Conservation (phyloP, 108 stramenopile genomes). For the Heterococcus sp. region DNA sequence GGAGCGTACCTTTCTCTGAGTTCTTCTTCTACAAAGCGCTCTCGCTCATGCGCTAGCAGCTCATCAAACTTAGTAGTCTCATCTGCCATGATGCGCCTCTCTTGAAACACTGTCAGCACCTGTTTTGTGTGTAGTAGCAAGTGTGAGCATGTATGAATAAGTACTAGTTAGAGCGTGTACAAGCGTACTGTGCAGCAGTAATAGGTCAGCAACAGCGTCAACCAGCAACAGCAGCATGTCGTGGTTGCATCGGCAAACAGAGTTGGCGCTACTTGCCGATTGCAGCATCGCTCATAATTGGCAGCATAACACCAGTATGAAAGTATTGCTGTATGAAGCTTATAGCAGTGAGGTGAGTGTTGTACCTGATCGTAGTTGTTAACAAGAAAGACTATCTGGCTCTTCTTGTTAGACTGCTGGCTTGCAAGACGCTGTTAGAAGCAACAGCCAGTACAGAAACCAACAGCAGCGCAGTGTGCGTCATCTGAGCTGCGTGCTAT, state of each 20-base stretch:
- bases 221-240: too few relatives aligned
- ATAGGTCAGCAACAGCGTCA: too few relatives aligned
- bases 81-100: background rate
- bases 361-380: slow-evolving; percentile 83
- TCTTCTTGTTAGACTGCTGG: slow-evolving; percentile 75
- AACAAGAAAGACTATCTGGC: slow-evolving; percentile 85
- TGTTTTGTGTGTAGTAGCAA: background rate
- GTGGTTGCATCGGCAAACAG: too few relatives aligned
- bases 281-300: too few relatives aligned
- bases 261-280: too few relatives aligned
- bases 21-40: slow-evolving; percentile 60
- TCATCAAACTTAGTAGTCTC: background rate
- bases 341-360: slow-evolving; percentile 1
- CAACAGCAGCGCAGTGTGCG: too few relatives aligned
- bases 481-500: too few relatives aligned
- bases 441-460: too few relatives aligned
- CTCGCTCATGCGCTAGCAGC: background rate
- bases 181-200: too few relatives aligned
- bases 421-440: too few relatives aligned
- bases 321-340: background rate
- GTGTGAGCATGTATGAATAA: background rate
- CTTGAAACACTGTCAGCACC: background rate
- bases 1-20: slow-evolving; percentile 47
- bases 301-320: background rate
- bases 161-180: background rate